These are phyloP conservation scores for Apiotrichum akiyoshidainum DNA, from an alignment of 1,284 basidiomycete species.

Conservation along the genomic window DNA sequence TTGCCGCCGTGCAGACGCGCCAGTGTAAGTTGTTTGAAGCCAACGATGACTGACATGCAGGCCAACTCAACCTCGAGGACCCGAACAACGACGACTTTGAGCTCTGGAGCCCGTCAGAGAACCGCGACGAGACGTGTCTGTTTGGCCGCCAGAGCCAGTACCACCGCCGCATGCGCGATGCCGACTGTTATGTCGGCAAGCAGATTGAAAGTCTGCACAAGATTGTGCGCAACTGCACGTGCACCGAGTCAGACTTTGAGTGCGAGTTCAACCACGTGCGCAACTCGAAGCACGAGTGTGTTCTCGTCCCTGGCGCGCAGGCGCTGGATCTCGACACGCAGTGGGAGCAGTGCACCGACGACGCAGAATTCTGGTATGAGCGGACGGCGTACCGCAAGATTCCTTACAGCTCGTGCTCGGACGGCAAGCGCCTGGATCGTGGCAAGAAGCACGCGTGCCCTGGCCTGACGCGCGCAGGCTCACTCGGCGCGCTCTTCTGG, in stretches of 20 bases:
- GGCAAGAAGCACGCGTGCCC: constrained; percentile 73
- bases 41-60: constrained; percentile 51
- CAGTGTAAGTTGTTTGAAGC: constrained; percentile 64
- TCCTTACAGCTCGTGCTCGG: constrained; percentile 77
- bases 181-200: constrained; percentile 77
- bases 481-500: constrained; percentile 78
- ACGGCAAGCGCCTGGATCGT: constrained; percentile 67
- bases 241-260: constrained; percentile 75
- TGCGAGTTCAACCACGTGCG: constrained; percentile 89
- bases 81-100: constrained; percentile 86
- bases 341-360: constrained; percentile 55
- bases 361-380: constrained; percentile 67
- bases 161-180: constrained; percentile 75
- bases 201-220: constrained; percentile 57
- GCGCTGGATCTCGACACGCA: constrained; percentile 58
- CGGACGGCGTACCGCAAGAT: constrained; percentile 85
- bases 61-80: constrained; percentile 64
- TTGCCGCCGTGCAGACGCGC: constrained; percentile 68
- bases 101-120: constrained; percentile 86
- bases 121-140: constrained; percentile 69
- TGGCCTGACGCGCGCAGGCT: constrained; percentile 56
- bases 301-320: constrained; percentile 64
- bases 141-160: constrained; percentile 87
- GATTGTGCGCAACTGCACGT: constrained; percentile 69
- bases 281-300: constrained; percentile 66